Conservation (phyloP, 2,329 filamentous ascomycete species). For the Gnomoniopsis sp. region DNA sequence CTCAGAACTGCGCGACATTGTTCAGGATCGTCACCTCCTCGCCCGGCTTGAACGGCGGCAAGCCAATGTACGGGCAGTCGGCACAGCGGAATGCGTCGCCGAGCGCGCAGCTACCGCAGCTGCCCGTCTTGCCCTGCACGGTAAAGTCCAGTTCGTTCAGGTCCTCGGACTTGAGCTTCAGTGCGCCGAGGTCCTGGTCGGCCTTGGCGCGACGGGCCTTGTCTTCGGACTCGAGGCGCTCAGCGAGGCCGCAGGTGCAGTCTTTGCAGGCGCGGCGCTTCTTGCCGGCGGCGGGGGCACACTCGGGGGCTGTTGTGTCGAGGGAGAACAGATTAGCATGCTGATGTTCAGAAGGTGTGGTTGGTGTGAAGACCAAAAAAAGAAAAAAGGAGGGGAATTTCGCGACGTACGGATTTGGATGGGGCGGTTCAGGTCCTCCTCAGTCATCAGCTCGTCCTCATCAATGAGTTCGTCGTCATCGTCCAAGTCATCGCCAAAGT, state of each 20-base stretch:
- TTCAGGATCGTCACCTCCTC: slow-evolving; percentile 89
- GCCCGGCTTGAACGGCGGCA: slow-evolving; percentile 94
- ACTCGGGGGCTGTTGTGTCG: slow-evolving; percentile 75
- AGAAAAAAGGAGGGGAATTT: background rate
- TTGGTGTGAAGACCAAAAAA: background rate
- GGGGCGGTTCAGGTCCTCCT: slow-evolving; percentile 75
- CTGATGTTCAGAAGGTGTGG: background rate
- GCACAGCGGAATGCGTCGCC: slow-evolving; percentile 84
- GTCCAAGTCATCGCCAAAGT: slow-evolving; percentile 54
- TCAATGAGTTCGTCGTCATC: slow-evolving; percentile 85
- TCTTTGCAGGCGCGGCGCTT: slow-evolving; percentile 94
- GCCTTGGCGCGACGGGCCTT: slow-evolving; percentile 31
- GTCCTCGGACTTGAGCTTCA: slow-evolving; percentile 74
- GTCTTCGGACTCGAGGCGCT: slow-evolving; percentile 85
- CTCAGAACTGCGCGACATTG: slow-evolving; percentile 76
- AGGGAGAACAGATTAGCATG: slow-evolving; percentile 22
- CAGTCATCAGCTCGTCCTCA: slow-evolving; percentile 81
- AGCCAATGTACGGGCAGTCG: slow-evolving; percentile 57
- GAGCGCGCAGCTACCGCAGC: slow-evolving; percentile 89
- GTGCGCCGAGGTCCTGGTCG: slow-evolving; percentile 35
- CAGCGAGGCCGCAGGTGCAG: slow-evolving; percentile 89
- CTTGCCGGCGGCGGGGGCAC: slow-evolving; percentile 82
- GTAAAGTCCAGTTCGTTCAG: slow-evolving; percentile 93
- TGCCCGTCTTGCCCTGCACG: slow-evolving; percentile 93
- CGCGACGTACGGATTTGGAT: slow-evolving; percentile 72